phyloP scores from a whole-genome alignment of 2,329 filamentous ascomycete species.

The Trichoderma koningii region DNA sequence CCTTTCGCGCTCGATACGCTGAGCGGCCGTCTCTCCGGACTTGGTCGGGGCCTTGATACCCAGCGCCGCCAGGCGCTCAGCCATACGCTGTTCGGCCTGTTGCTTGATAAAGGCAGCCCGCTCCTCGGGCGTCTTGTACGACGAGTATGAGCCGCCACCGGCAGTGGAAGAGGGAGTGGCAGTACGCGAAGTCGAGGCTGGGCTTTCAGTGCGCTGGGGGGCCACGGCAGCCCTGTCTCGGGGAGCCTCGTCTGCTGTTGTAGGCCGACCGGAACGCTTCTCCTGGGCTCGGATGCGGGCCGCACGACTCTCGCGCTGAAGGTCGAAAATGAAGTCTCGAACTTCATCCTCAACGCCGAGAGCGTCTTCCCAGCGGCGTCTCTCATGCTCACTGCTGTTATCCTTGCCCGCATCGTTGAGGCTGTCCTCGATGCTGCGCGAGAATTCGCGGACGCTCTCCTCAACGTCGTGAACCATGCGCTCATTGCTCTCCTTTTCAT shows the following conservation, averaged over 20 bases:
- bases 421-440: conserved; percentile 79
- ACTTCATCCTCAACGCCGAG: conserved; percentile 96
- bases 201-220: conserved; percentile 46
- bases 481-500: conserved; percentile 91
- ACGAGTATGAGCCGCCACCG: conserved; percentile 70
- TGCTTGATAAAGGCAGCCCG: conserved; percentile 95
- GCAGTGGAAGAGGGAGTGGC: conserved; percentile 45
- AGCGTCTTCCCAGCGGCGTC: conserved; percentile 91
- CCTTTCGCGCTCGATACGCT: conserved; percentile 85
- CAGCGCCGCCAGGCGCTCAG: conserved; percentile 88
- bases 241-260: conserved; percentile 48
- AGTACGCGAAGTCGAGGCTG: conserved; percentile 56
- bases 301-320: conserved; percentile 82
- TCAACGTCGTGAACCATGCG: conserved; percentile 96
- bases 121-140: conserved; percentile 90
- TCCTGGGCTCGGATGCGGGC: conserved; percentile 67
- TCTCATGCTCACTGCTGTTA: conserved; percentile 82
- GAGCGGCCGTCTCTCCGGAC: conserved; percentile 75
- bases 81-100: conserved; percentile 95
- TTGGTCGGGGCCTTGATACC: conserved; percentile 85
- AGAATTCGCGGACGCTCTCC: conserved; percentile 89
- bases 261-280: conserved; percentile 49
- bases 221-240: conserved; percentile 36
- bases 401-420: conserved; percentile 79
- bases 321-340: conserved; percentile 95